A percentile compares a stretch with the other conserved stretches of the same genome.
phyloP scores from a whole-genome alignment of 2,329 filamentous ascomycete genomes.

The Drechslerella stenobrocha region DNA sequence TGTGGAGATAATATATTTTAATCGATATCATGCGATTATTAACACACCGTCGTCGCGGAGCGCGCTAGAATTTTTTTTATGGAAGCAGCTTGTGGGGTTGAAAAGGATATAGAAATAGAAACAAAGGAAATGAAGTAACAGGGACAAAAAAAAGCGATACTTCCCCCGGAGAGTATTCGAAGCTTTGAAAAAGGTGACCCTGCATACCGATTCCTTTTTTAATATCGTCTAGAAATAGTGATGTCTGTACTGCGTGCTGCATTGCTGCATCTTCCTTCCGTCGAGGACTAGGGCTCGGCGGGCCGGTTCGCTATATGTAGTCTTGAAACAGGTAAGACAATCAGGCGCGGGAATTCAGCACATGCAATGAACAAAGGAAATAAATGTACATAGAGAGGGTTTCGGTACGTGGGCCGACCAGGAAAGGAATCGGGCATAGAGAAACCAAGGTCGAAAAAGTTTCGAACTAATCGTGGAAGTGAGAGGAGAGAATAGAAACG shows the following conservation, averaged over 20 bases:
- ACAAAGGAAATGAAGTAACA: conserved; percentile 4
- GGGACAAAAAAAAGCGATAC: neutral
- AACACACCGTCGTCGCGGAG: conserved; percentile 3
- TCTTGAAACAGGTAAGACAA: neutral
- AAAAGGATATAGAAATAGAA: conserved; percentile 10
- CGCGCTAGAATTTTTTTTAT: conserved; percentile 1
- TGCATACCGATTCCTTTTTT: conserved; percentile 2
- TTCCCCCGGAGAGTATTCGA: conserved; percentile 5
- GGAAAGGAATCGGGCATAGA: neutral
- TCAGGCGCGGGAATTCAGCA: neutral
- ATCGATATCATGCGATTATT: conserved; percentile 10
- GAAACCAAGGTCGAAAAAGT: neutral
- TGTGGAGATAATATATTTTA: neutral
- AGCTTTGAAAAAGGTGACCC: conserved; percentile 7
- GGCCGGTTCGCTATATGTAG: conserved; percentile 1
- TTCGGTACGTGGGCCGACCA: neutral
- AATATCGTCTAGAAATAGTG: conserved; percentile 5
- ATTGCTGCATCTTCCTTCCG: neutral
- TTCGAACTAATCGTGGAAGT: conserved; percentile 9
- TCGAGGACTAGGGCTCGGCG: conserved; percentile 2
- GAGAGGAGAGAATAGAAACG: conserved; percentile 7
- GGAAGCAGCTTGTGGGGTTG: neutral
- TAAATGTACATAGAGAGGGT: conserved; percentile 6
- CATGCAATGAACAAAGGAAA: conserved; percentile 7
- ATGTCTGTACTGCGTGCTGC: conserved; percentile 6